Evolutionary conservation across 2,329 filamentous ascomycete genomes (phyloP).

Genomic region (Paramyrothecium roridum): DNA sequence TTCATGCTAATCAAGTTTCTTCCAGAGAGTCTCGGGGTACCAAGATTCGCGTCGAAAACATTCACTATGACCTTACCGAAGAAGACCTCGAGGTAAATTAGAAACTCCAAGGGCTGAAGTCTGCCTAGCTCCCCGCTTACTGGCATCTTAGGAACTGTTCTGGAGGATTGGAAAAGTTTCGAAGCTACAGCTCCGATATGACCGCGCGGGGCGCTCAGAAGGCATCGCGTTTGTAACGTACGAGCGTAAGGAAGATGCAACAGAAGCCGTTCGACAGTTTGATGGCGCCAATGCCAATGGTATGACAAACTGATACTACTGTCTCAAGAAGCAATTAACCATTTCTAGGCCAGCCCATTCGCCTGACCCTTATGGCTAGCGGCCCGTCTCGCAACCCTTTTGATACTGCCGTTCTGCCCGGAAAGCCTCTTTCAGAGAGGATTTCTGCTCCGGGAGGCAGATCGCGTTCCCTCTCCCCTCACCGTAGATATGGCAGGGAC

Average conservation of each 20-base stretch:
- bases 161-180: conserved; percentile 69
- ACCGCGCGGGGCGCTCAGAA: conserved; percentile 84
- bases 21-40: conserved; percentile 53
- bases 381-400: conserved; percentile 52
- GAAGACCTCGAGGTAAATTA: conserved; percentile 69
- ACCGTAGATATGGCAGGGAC: conserved; percentile 44
- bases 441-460: conserved; percentile 54
- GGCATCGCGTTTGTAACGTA: conserved; percentile 85
- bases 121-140: conserved; percentile 18
- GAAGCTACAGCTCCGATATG: conserved; percentile 72
- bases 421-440: conserved; percentile 57
- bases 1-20: conserved; percentile 10
- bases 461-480: conserved; percentile 60
- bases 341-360: conserved; percentile 70
- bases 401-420: conserved; percentile 51
- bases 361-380: conserved; percentile 61
- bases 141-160: conserved; percentile 67
- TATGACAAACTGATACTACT: conserved; percentile 20
- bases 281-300: conserved; percentile 89
- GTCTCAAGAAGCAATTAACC: no score
- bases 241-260: conserved; percentile 66
- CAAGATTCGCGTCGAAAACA: conserved; percentile 81
- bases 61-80: conserved; percentile 89
- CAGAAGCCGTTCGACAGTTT: conserved; percentile 72
- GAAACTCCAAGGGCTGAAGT: conserved; percentile 6